Conservation (phyloP, 192 early-diverging fungal genomes). For the Umbelopsis ramanniana region DNA sequence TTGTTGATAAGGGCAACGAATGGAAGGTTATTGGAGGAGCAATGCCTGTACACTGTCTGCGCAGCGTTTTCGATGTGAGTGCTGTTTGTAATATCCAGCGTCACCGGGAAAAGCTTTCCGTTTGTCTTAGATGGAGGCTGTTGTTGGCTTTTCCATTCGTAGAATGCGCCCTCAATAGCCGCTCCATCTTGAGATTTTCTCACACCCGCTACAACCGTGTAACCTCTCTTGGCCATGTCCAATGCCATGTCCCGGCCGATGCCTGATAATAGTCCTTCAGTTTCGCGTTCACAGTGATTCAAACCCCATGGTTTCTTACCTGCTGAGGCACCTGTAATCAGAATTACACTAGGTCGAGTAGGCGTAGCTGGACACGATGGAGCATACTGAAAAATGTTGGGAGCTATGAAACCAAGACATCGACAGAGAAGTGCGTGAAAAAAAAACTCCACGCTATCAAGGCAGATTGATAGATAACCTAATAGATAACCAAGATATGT, state of each 20-base stretch:
- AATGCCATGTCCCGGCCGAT: neutral
- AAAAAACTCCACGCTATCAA: neutral
- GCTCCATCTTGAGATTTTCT: neutral
- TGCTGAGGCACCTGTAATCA: neutral
- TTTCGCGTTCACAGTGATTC: neutral
- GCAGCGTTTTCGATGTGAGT: neutral
- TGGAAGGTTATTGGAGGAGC: slow-evolving; percentile 1
- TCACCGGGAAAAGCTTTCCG: neutral
- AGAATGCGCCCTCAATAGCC: neutral
- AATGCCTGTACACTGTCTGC: neutral
- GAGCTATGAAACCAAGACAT: neutral
- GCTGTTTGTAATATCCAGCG: neutral
- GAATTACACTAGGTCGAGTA: neutral
- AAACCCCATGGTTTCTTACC: neutral
- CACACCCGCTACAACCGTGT: neutral
- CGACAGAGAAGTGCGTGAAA: neutral
- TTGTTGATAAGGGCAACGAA: neutral
- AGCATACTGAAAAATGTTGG: neutral
- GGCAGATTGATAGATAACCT: neutral
- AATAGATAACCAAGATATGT: neutral
- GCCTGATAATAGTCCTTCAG: neutral
- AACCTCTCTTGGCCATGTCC: neutral
- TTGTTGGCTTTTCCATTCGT: slow-evolving; percentile 2
- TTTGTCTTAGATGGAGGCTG: neutral
- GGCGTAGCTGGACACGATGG: neutral